A percentile compares a stretch with the other conserved stretches of the same genome.
Conservation (phyloP, 257 asterid genomes). For the Thymus mandschuricus region DNA sequence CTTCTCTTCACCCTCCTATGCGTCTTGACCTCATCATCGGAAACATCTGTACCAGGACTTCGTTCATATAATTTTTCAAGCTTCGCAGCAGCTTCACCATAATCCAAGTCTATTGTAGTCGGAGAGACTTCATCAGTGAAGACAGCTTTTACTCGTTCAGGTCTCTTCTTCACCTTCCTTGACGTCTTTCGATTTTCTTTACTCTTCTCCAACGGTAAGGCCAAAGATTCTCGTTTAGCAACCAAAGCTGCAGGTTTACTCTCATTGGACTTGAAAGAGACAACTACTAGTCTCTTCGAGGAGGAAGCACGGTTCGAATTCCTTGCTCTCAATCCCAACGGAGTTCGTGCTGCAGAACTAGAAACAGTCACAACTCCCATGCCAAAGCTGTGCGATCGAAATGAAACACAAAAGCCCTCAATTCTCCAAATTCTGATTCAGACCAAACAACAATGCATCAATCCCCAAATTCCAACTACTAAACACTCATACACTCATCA, state of each 20-base stretch:
- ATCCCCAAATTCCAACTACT: neutral
- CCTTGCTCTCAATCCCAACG: slow-evolving; percentile 44
- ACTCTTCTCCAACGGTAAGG: slow-evolving; percentile 57
- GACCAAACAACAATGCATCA: neutral
- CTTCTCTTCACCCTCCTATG: slow-evolving; percentile 46
- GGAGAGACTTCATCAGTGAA: slow-evolving; percentile 52
- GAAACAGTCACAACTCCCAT: slow-evolving; percentile 63
- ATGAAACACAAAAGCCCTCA: slow-evolving; percentile 1
- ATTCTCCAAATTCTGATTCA: slow-evolving; percentile 25
- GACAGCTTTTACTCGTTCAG: slow-evolving; percentile 51
- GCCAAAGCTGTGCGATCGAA: slow-evolving; percentile 37
- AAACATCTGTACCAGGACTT: slow-evolving; percentile 47
- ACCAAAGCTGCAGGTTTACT: slow-evolving; percentile 50
- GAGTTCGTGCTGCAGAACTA: slow-evolving; percentile 52
- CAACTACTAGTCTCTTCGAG: slow-evolving; percentile 52
- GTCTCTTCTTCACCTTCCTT: slow-evolving; percentile 46
- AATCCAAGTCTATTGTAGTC: slow-evolving; percentile 63
- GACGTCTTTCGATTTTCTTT: slow-evolving; percentile 47
- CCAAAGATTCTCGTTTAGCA: slow-evolving; percentile 58
- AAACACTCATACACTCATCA: neutral
- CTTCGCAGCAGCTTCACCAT: slow-evolving; percentile 80
- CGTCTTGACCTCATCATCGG: slow-evolving; percentile 47
- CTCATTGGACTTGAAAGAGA: slow-evolving; percentile 64
- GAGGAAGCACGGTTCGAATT: slow-evolving; percentile 44
- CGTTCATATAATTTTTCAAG: slow-evolving; percentile 66